Conservation (phyloP, 2,329 filamentous ascomycete species). For the Diaporthe citri region DNA sequence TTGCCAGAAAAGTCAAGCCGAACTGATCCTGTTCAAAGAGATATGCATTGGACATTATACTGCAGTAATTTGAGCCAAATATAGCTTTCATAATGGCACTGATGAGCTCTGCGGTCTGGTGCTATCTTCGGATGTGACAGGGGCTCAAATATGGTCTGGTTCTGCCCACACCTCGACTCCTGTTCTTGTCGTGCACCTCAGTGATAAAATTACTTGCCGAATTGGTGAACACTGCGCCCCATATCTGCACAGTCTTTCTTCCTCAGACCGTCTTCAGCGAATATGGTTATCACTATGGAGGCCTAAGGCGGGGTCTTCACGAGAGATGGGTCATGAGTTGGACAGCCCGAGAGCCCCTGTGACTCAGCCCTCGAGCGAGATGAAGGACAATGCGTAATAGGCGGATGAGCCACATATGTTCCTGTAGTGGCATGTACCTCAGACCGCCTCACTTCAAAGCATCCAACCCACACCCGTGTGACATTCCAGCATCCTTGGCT, state of each 20-base stretch:
- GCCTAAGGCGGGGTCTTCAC: neutral
- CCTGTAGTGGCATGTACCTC: neutral
- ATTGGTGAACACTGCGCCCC: neutral
- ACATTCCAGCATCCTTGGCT: slow-evolving; percentile 36
- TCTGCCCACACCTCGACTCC: neutral
- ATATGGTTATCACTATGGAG: neutral
- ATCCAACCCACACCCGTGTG: slow-evolving; percentile 45
- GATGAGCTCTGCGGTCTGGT: neutral
- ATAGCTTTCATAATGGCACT: neutral
- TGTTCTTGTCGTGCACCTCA: neutral
- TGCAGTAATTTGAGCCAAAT: neutral
- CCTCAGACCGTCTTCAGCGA: neutral
- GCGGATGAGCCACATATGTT: neutral
- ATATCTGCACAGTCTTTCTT: neutral
- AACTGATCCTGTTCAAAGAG: too few species aligned
- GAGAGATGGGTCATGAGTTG: neutral
- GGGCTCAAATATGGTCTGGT: neutral
- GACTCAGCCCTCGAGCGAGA: neutral
- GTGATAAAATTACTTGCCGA: neutral
- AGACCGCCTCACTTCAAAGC: slow-evolving; percentile 31
- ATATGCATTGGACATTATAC: neutral
- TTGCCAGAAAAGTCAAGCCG: too few species aligned
- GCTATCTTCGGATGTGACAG: neutral
- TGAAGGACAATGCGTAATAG: neutral
- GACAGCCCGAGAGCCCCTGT: neutral